Evolutionary conservation across 2,329 filamentous ascomycete species (phyloP).

Genomic region (Ophiocordyceps polyrhachis-furcata): DNA sequence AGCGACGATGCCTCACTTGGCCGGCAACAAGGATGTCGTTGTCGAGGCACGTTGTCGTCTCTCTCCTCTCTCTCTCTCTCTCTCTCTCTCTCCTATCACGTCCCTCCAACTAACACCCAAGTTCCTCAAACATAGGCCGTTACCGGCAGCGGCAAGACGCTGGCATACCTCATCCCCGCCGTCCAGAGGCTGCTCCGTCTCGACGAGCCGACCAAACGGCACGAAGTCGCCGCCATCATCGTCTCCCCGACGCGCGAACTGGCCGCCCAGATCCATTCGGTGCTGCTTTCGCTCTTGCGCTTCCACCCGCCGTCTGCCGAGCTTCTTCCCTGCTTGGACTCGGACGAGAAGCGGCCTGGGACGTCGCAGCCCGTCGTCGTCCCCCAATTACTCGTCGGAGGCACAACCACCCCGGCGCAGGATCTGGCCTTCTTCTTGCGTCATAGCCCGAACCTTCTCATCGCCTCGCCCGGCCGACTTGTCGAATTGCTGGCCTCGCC

Average conservation of each 20-base stretch:
- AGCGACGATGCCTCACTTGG: constrained; percentile 72
- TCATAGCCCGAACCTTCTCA: constrained; percentile 69
- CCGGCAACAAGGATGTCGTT: constrained; percentile 80
- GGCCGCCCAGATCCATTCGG: constrained; percentile 73
- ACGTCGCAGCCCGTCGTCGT: constrained; percentile 38
- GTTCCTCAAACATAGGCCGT: constrained; percentile 37
- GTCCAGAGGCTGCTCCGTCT: constrained; percentile 65
- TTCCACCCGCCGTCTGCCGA: constrained; percentile 71
- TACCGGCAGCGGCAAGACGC: constrained; percentile 78
- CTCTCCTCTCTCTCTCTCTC: too few relatives aligned
- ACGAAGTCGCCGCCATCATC: constrained; percentile 80
- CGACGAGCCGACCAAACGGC: constrained; percentile 68
- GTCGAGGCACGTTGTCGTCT: constrained; percentile 41
- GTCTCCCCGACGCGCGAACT: constrained; percentile 84
- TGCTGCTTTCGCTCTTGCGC: constrained; percentile 55
- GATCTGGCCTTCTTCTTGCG: constrained; percentile 75
- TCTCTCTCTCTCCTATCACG: not conserved
- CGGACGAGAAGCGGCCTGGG: constrained; percentile 34
- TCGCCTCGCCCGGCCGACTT: constrained; percentile 79
- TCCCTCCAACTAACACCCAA: not conserved
- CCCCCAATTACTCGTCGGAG: constrained; percentile 77
- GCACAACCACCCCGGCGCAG: constrained; percentile 59
- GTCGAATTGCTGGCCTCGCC: constrained; percentile 73
- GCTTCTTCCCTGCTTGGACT: constrained; percentile 32
- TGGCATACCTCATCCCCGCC: constrained; percentile 69